Evolutionary conservation across 768 basidiomycete genomes (phyloP).

Genomic region (Strobilomyces confusus): DNA sequence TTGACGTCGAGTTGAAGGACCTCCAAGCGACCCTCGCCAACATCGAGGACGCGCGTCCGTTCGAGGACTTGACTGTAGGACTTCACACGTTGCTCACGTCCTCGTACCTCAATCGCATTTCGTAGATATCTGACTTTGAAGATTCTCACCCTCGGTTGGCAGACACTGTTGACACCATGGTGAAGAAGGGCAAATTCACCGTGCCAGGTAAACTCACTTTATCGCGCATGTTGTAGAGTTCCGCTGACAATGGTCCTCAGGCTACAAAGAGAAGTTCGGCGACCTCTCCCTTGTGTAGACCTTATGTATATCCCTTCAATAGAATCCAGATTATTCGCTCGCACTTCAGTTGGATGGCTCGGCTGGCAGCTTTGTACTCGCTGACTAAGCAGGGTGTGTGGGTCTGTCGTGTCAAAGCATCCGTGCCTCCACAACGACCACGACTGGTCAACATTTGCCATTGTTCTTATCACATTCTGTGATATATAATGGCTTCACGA

Average conservation of each 20-base stretch:
- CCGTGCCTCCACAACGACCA: slow-evolving; percentile 7
- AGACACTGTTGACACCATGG: slow-evolving; percentile 90
- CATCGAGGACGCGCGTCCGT: slow-evolving; percentile 95
- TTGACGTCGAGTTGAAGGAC: slow-evolving; percentile 85
- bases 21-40: slow-evolving; percentile 92
- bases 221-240: background rate
- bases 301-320: slow-evolving; percentile 21
- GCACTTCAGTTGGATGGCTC: background rate
- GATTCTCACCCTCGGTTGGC: slow-evolving; percentile 89
- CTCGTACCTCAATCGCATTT: background rate
- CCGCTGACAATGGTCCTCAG: slow-evolving; percentile 34
- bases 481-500: slow-evolving; percentile 32
- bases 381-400: slow-evolving; percentile 23
- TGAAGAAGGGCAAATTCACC: slow-evolving; percentile 97
- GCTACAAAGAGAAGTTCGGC: slow-evolving; percentile 96
- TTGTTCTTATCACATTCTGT: slow-evolving; percentile 11
- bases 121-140: slow-evolving; percentile 82
- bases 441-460: slow-evolving; percentile 1
- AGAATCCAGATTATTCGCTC: slow-evolving; percentile 10
- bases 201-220: slow-evolving; percentile 67
- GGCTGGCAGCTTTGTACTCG: background rate
- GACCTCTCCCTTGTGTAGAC: slow-evolving; percentile 87
- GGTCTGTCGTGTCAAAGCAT: background rate
- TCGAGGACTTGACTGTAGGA: slow-evolving; percentile 93
- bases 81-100: slow-evolving; percentile 8